Base-by-base conservation (phyloP, 2,329 filamentous ascomycete species). In the Aspergillus flavus region DNA sequence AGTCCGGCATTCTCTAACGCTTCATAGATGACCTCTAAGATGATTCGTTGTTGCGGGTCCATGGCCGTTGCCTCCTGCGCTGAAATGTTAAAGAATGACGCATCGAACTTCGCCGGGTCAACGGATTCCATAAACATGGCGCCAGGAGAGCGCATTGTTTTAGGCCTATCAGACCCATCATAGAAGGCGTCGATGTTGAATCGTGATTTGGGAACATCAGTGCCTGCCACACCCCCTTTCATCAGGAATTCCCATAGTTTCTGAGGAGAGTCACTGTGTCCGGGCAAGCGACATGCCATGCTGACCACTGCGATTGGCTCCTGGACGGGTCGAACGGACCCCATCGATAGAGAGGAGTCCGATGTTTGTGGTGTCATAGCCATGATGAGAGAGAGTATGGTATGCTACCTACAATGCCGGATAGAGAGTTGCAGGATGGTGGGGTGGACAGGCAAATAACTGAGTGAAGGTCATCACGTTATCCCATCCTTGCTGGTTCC, bases 31-130 rank as follows among this genome's bases (percentile, higher is more conserved):
- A 61, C 58, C 28, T 66, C 63, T 0, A 66, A 30, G 3, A 66
- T 32, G 1, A 62, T 36, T 1, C 61, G 60, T 23, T 65, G 62
- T 32, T 66, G 62, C 12, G 64, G 64, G 12, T 66, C 64, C 60
- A 66, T 66, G 12, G 62, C 46, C 11, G 46, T 59, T 11, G 63
- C 62, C 28, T 66, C 64, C 23, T 58, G 39, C 1, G 60, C 57
- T 19, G 64, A 55, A 19, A 66, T 66, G 26, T 60, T 61, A 39
- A 66, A 66, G 21, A 66, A 66, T 1, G 61, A 36, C 2, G 64
- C 64, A 21, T 66, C 64, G 28, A 65, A 66, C 4, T 46, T 59
- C 19, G 62, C 62, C 6, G 62, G 58, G 11, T 64, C 48, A 0
- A 64, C 59, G 5, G 28, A 52, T 32, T 64, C 62, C 58, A 64